Evolutionary conservation across 352 stramenopile genomes (phyloP), one percentile per base, ranked within the genome.

Genomic region (Elongisporangium prolatum): DNA sequence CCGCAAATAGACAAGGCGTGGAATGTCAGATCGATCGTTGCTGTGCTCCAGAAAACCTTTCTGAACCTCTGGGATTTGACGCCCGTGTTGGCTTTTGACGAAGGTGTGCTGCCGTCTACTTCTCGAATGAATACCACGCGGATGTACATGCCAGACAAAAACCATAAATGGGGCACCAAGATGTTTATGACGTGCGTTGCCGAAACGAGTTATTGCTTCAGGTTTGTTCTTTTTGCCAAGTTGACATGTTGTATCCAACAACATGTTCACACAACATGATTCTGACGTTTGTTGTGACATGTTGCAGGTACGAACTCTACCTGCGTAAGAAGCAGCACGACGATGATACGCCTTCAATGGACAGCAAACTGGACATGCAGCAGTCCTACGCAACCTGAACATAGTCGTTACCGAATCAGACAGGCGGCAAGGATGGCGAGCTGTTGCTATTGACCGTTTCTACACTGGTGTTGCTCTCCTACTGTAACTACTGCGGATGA

Each of bases 281-380:
- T 20, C 20, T 55, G 4, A 55, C 21, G 0, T 7, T 8, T 34
- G 4, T 34, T 7, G 3, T 34, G 7, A 8, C 22, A 22, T 47
- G 50, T 55, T 40, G 25, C 13, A 55, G 22, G 14, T 55, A 47
- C n/a, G 50, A 55, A 16, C 18, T 55, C 1, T 44, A 55, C 14
- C 7, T 55, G 8, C 11, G 50, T 8, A 48, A 55, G 24, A 13
- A 40, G 7, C 50, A 44, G 14, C 50, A 55, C 17, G 24, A 55
- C 24, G 18, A 4, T 1, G 13, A 40, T 24, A n/a, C 24, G 24
- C 24, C 24, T 8, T 34, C 24, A 8, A 3, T 34, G 3, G 24
- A 34, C 24, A 34, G 7, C 24, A 34, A 7, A 34, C 24, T 34
- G 24, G 24, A 3, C 7, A 34, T 3, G 24, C 24, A 8, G 24